Evolutionary conservation across 495 filamentous ascomycete genomes (phyloP).

Genomic region (Staphylotrichum tortipilum): DNA sequence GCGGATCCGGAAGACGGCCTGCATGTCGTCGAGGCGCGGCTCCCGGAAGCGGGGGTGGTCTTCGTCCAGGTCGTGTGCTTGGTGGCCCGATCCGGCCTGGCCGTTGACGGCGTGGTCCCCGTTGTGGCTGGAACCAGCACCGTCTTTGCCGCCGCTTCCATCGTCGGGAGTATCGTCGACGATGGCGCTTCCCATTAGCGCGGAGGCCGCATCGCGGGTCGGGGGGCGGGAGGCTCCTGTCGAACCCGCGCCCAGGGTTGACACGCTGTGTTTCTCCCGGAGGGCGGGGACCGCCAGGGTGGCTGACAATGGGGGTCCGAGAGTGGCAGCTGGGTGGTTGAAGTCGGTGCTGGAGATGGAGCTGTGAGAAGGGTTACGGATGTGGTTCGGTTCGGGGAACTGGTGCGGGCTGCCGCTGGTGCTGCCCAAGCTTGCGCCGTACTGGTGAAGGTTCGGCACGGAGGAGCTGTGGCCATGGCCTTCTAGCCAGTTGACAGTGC

Average conservation of each 20-base stretch:
- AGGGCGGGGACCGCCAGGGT: conserved; percentile 16
- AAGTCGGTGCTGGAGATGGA: conserved; percentile 37
- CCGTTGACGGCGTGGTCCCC: too few species aligned
- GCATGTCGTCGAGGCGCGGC: conserved; percentile 59
- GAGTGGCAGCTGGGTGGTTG: conserved; percentile 8
- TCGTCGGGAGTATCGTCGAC: conserved; percentile 2
- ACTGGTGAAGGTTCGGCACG: conserved; percentile 19
- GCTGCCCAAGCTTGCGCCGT: conserved; percentile 3
- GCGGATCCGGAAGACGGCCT: conserved; percentile 79
- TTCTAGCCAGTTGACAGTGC: conserved; percentile 32
- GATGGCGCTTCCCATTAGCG: conserved; percentile 15
- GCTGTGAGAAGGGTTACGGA: conserved; percentile 35
- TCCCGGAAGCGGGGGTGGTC: conserved; percentile 34
- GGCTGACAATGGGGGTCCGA: conserved; percentile 2
- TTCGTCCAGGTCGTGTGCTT: conserved; percentile 18
- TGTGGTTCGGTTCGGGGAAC: conserved; percentile 21
- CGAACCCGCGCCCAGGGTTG: conserved; percentile 41
- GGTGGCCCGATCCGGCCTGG: too few species aligned
- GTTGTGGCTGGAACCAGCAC: neutral
- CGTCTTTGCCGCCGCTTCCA: neutral
- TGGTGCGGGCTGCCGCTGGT: conserved; percentile 3
- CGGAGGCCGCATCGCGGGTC: conserved; percentile 30
- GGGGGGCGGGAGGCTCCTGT: conserved; percentile 40
- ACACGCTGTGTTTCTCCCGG: conserved; percentile 45
- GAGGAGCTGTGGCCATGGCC: conserved; percentile 25